These are phyloP conservation scores for Lentinula detonsa DNA, from an alignment of 768 basidiomycete species.

Conservation along the genomic window DNA sequence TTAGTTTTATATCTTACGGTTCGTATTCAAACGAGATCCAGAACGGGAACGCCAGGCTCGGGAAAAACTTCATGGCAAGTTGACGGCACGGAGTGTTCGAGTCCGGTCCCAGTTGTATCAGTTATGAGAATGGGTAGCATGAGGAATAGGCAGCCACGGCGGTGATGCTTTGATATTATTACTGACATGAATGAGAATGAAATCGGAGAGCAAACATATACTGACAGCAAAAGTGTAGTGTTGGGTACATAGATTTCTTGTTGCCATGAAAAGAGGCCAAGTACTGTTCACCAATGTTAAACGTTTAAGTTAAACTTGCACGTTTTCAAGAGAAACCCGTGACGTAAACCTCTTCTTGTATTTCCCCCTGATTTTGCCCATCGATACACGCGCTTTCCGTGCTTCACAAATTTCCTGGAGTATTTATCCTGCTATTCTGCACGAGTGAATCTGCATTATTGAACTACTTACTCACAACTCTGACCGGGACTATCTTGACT, in stretches of 20 bases:
- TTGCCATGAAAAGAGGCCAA: too few species aligned
- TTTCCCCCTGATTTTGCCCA: neutral
- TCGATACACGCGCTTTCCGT: conserved; percentile 4
- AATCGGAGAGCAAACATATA: too few species aligned
- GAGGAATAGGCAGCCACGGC: neutral
- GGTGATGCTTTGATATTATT: neutral
- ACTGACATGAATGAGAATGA: neutral
- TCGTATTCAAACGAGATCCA: neutral
- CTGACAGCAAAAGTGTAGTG: too few species aligned
- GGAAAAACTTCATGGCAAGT: neutral
- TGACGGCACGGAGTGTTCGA: neutral
- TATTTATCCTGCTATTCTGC: neutral
- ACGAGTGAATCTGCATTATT: neutral
- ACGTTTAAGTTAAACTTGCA: too few species aligned
- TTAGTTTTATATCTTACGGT: neutral
- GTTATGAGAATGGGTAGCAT: neutral
- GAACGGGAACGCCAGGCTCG: neutral
- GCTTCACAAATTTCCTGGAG: neutral
- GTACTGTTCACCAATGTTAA: too few species aligned
- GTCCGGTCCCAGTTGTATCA: neutral
- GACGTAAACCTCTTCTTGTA: neutral
- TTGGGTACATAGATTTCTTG: too few species aligned
- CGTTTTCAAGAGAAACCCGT: neutral
- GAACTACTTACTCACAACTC: neutral
- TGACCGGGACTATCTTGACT: too few species aligned